Evolutionary conservation across 1,284 basidiomycete species (phyloP), one percentile per base, ranked within the genome.

Genomic region (Cutaneotrichosporon arboriforme): DNA sequence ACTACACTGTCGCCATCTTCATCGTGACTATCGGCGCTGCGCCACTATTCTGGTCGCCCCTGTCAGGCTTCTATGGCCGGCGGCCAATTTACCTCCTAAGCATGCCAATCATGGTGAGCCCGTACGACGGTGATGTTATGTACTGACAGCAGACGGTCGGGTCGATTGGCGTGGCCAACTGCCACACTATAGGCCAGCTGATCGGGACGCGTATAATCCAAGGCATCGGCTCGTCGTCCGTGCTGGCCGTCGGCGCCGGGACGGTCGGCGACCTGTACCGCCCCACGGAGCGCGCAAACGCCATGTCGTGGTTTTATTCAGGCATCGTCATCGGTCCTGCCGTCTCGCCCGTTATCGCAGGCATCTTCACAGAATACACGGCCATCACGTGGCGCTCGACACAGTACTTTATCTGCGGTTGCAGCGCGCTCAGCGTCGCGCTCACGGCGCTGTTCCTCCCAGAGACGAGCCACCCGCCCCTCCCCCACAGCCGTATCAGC

Each of bases 141-240:
- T 26, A 15, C 45, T 46, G 34, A 51, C 46, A 10, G 4, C 48
- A 55, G 54, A 50, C 53, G 26, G 61, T 81, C 5, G 84, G 82
- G 3, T 84, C 64, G 2, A 61, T 86, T 2, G 85, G 84, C 0
- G 84, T 85, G 0, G 81, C 81, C 0, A 49, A 70, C 4, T 78
- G 81, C 1, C 69, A 65, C 2, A 77, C 65, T 2, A 72, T 87
- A 0, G 74, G 76, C 0, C 63, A 77, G 13, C 73, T 87, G 9
- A 80, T 87, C 70, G 68, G 78, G 4, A 85, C 81, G 66, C 78
- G 86, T 4, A 78, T 84, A 37, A 54, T 87, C 0, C 85, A 87
- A 64, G 81, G 83, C 0, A 78, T 84, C 46, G 71, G 73, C 0
- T 68, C 64, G 13, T 68, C 66, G 0, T 77, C 78, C 4, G 81